These are phyloP conservation scores for Bothriochloa decipiens DNA, from an alignment of 176 grass and related monocot genomes.

Conservation along the genomic window DNA sequence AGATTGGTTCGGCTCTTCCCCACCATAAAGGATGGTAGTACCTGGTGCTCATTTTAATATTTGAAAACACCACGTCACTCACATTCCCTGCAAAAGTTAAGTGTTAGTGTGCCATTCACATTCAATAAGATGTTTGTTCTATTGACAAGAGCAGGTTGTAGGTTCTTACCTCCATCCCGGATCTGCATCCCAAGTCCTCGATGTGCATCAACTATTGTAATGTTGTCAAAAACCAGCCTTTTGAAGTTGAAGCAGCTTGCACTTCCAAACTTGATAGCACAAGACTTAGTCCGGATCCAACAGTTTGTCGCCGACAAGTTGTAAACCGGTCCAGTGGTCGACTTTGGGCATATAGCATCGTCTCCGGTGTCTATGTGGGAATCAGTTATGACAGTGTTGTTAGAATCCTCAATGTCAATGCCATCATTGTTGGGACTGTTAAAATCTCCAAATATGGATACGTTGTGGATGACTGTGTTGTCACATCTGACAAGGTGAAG, in stretches of 20 bases:
- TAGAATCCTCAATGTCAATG: constrained; percentile 84
- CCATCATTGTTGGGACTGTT: constrained; percentile 84
- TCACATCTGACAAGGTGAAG: constrained; percentile 81
- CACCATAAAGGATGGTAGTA: constrained; percentile 96
- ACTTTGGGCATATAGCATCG: constrained; percentile 80
- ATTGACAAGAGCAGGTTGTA: not conserved
- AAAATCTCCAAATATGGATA: constrained; percentile 81
- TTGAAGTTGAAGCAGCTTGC: constrained; percentile 64
- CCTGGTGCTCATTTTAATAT: constrained; percentile 87
- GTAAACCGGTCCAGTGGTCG: constrained; percentile 61
- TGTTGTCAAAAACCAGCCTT: constrained; percentile 63
- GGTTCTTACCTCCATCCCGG: constrained; percentile 79
- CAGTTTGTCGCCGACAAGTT: constrained; percentile 76
- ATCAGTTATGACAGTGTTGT: constrained; percentile 70
- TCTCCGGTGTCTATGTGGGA: constrained; percentile 86
- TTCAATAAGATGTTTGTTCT: not conserved
- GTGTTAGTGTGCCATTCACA: not conserved
- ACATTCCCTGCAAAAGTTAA: constrained; percentile 67
- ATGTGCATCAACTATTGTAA: constrained; percentile 80
- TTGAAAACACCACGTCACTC: constrained; percentile 70
- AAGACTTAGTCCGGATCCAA: constrained; percentile 90
- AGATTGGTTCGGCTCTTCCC: constrained; percentile 93
- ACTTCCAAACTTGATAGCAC: constrained; percentile 86
- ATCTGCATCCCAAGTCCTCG: constrained; percentile 90
- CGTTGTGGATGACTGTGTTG: constrained; percentile 62